phyloP scores from a whole-genome alignment of 805 yeast genomes.

The Candida railenensis region DNA sequence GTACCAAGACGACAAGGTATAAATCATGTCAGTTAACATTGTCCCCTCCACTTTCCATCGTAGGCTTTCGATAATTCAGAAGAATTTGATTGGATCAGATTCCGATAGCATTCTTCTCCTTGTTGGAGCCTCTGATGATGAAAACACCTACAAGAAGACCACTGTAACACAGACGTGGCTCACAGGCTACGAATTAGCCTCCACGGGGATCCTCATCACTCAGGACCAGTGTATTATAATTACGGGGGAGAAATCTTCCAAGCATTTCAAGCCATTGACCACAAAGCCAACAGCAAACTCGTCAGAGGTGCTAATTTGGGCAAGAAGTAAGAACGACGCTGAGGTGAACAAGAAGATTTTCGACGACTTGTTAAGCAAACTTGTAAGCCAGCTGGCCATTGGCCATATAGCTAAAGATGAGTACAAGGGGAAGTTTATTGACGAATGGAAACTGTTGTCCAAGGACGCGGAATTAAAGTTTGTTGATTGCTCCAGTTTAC shows the following conservation, averaged over 20 bases:
- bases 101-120: conserved; percentile 49
- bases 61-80: conserved; percentile 45
- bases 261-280: conserved; percentile 63
- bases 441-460: conserved; percentile 59
- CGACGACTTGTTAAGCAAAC: conserved; percentile 49
- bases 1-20: too few relatives aligned
- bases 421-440: conserved; percentile 79
- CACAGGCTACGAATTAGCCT: conserved; percentile 94
- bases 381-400: conserved; percentile 47
- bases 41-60: conserved; percentile 53
- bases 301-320: conserved; percentile 54
- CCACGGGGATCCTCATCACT: conserved; percentile 71
- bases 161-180: conserved; percentile 89
- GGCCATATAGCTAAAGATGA: conserved; percentile 77
- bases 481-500: conserved; percentile 50
- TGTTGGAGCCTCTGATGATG: conserved; percentile 84
- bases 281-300: conserved; percentile 38
- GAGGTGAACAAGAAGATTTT: conserved; percentile 72
- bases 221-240: conserved; percentile 59
- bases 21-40: conserved; percentile 44
- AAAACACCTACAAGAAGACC: conserved; percentile 85
- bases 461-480: conserved; percentile 31
- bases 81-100: conserved; percentile 22
- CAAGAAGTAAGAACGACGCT: conserved; percentile 71
- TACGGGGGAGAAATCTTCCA: conserved; percentile 84